These are phyloP conservation scores for Drechslerella dactyloides DNA, from an alignment of 2,329 filamentous ascomycete genomes.

Conservation along the genomic window DNA sequence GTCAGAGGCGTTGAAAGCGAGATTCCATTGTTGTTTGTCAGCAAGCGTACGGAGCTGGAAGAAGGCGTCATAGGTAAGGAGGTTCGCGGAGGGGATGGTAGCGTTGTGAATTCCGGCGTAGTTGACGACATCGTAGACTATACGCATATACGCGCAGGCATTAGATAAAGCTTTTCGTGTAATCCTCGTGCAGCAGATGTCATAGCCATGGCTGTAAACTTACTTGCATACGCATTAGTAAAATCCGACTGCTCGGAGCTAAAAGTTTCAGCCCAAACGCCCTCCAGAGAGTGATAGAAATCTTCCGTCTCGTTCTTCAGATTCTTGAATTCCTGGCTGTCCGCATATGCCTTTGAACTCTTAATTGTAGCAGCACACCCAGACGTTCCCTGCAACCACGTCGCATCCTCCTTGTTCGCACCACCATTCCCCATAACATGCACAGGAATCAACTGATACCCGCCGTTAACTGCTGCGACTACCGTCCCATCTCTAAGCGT, in stretches of 20 bases:
- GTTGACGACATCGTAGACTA: conserved; percentile 65
- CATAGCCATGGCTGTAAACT: conserved; percentile 1
- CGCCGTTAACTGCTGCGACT: conserved; percentile 72
- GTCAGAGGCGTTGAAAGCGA: conserved; percentile 54
- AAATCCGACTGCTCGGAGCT: conserved; percentile 58
- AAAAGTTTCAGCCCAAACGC: conserved; percentile 62
- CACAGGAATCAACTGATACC: conserved; percentile 84
- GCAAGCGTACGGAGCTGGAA: conserved; percentile 73
- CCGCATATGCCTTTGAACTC: conserved; percentile 65
- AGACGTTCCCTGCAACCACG: conserved; percentile 67
- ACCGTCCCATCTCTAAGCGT: conserved; percentile 73
- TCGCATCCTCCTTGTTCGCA: conserved; percentile 60
- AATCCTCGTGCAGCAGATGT: background rate
- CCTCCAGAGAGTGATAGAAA: conserved; percentile 62
- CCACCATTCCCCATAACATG: conserved; percentile 66
- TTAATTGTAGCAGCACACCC: conserved; percentile 65
- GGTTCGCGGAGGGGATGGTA: conserved; percentile 54
- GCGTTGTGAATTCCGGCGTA: conserved; percentile 65
- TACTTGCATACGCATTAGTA: conserved; percentile 62
- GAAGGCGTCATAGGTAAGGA: conserved; percentile 66
- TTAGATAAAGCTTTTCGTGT: background rate
- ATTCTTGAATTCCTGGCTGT: conserved; percentile 60
- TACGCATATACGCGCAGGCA: background rate
- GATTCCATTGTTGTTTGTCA: conserved; percentile 77
- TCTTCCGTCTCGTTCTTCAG: conserved; percentile 62